These are phyloP conservation scores for Candida gorgasii DNA, from an alignment of 805 yeast species.

Conservation along the genomic window DNA sequence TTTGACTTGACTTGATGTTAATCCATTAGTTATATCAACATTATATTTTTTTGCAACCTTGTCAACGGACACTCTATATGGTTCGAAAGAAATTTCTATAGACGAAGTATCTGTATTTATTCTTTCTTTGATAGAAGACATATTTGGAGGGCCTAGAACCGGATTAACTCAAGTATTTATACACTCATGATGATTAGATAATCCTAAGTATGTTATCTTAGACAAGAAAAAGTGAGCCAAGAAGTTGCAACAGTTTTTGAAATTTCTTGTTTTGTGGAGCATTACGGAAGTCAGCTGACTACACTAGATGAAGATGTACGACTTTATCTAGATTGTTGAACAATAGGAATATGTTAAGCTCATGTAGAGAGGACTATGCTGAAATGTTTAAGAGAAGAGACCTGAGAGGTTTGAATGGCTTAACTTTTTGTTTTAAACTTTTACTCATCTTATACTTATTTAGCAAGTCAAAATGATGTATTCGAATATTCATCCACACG, in stretches of 20 bases:
- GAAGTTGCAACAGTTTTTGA: background rate
- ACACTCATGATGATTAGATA: background rate
- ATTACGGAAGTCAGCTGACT: background rate
- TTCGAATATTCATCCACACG: no score
- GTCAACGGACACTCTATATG: slow-evolving; percentile 35
- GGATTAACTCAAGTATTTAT: background rate
- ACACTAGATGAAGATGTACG: background rate
- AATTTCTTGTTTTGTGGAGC: slow-evolving; percentile 1
- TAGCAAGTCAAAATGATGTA: no score
- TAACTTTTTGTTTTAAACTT: no score
- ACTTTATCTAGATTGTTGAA: background rate
- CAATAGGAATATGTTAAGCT: no score
- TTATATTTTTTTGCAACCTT: slow-evolving; percentile 38
- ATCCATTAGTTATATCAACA: slow-evolving; percentile 52
- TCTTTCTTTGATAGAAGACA: slow-evolving; percentile 12
- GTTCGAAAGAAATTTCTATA: slow-evolving; percentile 13
- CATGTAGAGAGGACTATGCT: no score
- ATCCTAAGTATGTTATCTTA: background rate
- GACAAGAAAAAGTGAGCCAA: slow-evolving; percentile 4
- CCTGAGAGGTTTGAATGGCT: no score
- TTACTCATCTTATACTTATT: no score
- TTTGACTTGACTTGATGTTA: slow-evolving; percentile 23
- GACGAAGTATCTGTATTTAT: slow-evolving; percentile 15
- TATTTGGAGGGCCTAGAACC: background rate
- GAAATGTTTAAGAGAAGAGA: no score